phyloP scores from a whole-genome alignment of 176 grass and related monocot species.

The Melocanna baccifera region DNA sequence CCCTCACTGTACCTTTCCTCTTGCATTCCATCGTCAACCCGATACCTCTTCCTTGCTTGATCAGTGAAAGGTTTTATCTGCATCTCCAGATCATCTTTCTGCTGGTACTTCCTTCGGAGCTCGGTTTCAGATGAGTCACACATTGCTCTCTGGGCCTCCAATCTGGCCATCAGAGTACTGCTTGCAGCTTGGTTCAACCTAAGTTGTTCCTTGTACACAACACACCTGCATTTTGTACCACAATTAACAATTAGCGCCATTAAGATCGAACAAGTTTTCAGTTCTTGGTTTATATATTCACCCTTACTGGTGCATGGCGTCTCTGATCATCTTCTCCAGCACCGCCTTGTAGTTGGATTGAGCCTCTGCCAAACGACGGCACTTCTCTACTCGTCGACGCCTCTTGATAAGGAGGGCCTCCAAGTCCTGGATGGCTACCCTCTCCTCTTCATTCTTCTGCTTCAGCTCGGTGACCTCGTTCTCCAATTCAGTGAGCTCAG shows the following conservation, averaged over 20 bases:
- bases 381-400: slow-evolving; percentile 65
- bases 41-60: slow-evolving; percentile 76
- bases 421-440: slow-evolving; percentile 66
- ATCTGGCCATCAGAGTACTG: slow-evolving; percentile 77
- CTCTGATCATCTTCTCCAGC: slow-evolving; percentile 99
- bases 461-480: slow-evolving; percentile 54
- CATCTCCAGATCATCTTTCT: slow-evolving; percentile 75
- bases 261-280: background rate
- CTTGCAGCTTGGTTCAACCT: slow-evolving; percentile 84
- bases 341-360: slow-evolving; percentile 85
- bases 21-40: slow-evolving; percentile 47
- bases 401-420: slow-evolving; percentile 71
- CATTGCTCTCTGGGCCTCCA: slow-evolving; percentile 82
- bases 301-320: slow-evolving; percentile 97
- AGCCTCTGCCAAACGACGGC: slow-evolving; percentile 68
- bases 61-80: slow-evolving; percentile 59
- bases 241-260: background rate
- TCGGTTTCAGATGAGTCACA: slow-evolving; percentile 87
- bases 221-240: slow-evolving; percentile 52
- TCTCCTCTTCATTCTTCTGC: slow-evolving; percentile 64
- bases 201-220: slow-evolving; percentile 95
- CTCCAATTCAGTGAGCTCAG: slow-evolving; percentile 66
- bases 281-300: background rate
- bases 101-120: slow-evolving; percentile 73
- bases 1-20: slow-evolving; percentile 51